Evolutionary conservation across 2,329 filamentous ascomycete genomes (phyloP).

Genomic region (Pseudophaeomoniella oleicola): DNA sequence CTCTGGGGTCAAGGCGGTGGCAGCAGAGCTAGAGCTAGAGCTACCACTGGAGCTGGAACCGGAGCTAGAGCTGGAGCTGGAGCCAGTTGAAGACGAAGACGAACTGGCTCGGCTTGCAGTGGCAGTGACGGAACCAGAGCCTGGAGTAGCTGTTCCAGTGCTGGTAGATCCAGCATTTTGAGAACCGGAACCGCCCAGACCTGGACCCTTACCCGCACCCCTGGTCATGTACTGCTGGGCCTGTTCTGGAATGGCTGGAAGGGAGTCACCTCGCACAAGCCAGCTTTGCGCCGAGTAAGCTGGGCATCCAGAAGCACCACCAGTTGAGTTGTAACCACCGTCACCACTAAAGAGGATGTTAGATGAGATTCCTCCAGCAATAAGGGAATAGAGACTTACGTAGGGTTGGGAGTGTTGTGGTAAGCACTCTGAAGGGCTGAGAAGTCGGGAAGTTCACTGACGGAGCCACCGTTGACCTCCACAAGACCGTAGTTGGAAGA

Average conservation of each 20-base stretch:
- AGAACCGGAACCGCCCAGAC: slow-evolving; percentile 40
- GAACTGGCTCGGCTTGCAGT: slow-evolving; percentile 17
- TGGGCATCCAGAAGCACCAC: slow-evolving; percentile 40
- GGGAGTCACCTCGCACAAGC: slow-evolving; percentile 36
- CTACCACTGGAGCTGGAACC: slow-evolving; percentile 14
- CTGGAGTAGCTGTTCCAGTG: slow-evolving; percentile 33
- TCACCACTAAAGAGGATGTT: slow-evolving; percentile 25
- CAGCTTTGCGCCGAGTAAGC: slow-evolving; percentile 35
- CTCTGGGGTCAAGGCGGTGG: slow-evolving; percentile 27
- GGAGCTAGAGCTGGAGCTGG: slow-evolving; percentile 15
- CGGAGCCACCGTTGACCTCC: slow-evolving; percentile 39
- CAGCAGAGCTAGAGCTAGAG: slow-evolving; percentile 25
- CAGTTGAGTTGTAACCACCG: slow-evolving; percentile 43
- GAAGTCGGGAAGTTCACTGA: slow-evolving; percentile 51
- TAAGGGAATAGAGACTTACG: slow-evolving; percentile 2
- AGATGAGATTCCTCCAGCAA: background rate
- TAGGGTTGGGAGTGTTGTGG: slow-evolving; percentile 33
- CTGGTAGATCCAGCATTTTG: slow-evolving; percentile 39
- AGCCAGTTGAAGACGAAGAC: slow-evolving; percentile 8
- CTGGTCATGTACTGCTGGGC: slow-evolving; percentile 42
- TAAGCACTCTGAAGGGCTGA: slow-evolving; percentile 37
- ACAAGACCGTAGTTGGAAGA: slow-evolving; percentile 70
- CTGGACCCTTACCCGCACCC: slow-evolving; percentile 42
- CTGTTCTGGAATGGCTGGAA: slow-evolving; percentile 42
- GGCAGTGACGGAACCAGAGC: slow-evolving; percentile 24